Evolutionary conservation across 148 eudicot genomes (phyloP), one percentile per base, ranked within the genome.

Genomic region (Rhododendron simsii): DNA sequence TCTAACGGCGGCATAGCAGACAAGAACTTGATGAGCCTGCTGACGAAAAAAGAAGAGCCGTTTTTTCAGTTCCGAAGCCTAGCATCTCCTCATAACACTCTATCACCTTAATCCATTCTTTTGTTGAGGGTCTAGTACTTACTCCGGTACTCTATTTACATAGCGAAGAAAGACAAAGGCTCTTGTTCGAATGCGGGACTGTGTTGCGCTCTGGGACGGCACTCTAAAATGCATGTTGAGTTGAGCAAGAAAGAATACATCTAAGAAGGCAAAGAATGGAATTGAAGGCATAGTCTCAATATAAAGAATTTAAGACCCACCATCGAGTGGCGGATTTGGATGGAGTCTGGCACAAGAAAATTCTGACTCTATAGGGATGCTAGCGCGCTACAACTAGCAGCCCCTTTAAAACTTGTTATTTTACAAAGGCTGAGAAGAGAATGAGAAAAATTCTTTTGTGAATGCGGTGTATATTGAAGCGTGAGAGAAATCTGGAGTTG

Each of bases 41-140:
- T 63, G 30, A n/a, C 71, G 26, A 26, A 69, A 28, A 28, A 69
- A 67, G 3, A 26, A 67, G 37, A 69, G 37, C 37, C 4, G 16
- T 28, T 69, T 69, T 69, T 69, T 69, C 75, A 28, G 2, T 11
- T 69, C 75, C 16, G 15, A 28, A 26, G 75, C 13, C 4, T 21
- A 23, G 8, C 71, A 3, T 63, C 28, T 63, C 75, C 35, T 28
- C 4, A 11, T n/a, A 26, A 69, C 75, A 69, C 75, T 69, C 5
- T n/a, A 69, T 69, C 75, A 69, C 75, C 75, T 69, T 28, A 69
- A 26, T 69, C 37, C 75, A 69, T 69, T 69, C 75, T 69, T 69
- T 69, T 69, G 75, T 28, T 69, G 75, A 69, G 37, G 75, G 75
- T 28, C 75, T 69, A 3, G 75, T 33, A 65, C 75, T 69, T 69